These are phyloP conservation scores for Entomortierella parvispora DNA, from an alignment of 192 early-diverging fungal species.

Conservation along the genomic window DNA sequence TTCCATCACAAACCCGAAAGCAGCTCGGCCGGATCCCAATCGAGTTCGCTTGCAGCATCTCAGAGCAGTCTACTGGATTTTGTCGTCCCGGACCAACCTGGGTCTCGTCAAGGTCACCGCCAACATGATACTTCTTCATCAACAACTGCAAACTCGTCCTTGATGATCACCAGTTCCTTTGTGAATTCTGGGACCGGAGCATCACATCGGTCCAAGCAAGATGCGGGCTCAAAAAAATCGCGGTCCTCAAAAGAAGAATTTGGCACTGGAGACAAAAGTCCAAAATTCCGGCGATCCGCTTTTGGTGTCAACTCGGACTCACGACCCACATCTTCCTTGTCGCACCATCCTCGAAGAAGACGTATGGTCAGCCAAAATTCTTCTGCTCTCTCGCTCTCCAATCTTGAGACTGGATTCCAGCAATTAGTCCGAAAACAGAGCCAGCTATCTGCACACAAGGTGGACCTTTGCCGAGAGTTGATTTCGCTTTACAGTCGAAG, in stretches of 20 bases:
- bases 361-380: slow-evolving; percentile 12
- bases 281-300: slow-evolving; percentile 4
- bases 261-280: background rate
- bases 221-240: slow-evolving; percentile 1
- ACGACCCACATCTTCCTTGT: background rate
- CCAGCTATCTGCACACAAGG: slow-evolving; percentile 28
- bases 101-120: background rate
- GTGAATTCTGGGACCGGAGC: background rate
- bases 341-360: background rate
- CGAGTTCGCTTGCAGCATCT: slow-evolving; percentile 1
- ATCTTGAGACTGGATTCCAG: slow-evolving; percentile 27
- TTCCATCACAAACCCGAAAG: background rate
- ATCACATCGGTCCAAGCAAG: background rate
- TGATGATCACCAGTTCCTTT: slow-evolving; percentile 15
- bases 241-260: background rate
- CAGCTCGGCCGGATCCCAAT: slow-evolving; percentile 1
- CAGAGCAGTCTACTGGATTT: slow-evolving; percentile 36
- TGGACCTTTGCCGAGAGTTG: slow-evolving; percentile 22
- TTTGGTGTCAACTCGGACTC: background rate
- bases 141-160: slow-evolving; percentile 7
- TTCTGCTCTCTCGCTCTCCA: slow-evolving; percentile 15
- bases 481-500: slow-evolving; percentile 26
- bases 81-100: background rate
- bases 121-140: background rate
- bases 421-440: slow-evolving; percentile 23